A percentile compares a stretch with the other conserved stretches of the same genome.
Evolutionary conservation across 768 basidiomycete genomes (phyloP).

Genomic region (Mycena amicta): DNA sequence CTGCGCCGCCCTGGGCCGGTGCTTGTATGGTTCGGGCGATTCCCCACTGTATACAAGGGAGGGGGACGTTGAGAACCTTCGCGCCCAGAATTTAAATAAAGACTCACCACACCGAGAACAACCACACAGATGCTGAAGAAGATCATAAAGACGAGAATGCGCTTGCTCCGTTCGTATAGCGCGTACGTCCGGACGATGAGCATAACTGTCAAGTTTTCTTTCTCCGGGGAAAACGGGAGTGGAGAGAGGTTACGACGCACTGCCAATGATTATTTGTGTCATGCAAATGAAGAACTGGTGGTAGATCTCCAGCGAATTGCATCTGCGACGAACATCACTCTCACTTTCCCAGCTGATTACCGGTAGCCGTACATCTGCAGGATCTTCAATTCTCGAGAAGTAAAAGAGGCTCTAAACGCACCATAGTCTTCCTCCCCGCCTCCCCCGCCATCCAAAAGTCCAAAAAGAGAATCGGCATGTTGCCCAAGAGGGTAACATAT

Average conservation of each 20-base stretch:
- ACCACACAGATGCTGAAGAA: background rate
- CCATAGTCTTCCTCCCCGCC: background rate
- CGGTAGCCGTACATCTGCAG: too few species aligned
- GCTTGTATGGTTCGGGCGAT: too few species aligned
- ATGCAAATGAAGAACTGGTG: background rate
- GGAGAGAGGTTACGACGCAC: background rate
- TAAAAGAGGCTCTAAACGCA: background rate
- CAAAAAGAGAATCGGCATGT: background rate
- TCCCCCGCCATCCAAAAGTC: background rate
- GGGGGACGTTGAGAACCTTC: too few species aligned
- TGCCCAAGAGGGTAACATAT: background rate
- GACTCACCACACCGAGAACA: constrained; percentile 1
- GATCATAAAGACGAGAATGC: background rate
- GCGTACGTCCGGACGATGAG: constrained; percentile 16
- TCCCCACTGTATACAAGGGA: too few species aligned
- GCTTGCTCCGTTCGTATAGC: constrained; percentile 3
- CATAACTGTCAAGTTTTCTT: background rate
- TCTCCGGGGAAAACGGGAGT: background rate
- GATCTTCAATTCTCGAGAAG: background rate
- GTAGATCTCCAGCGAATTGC: background rate
- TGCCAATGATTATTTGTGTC: background rate
- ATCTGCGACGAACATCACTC: background rate
- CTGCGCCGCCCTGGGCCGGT: too few species aligned
- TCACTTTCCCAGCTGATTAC: too few species aligned
- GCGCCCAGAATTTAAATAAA: too few species aligned